Conservation (phyloP, 2,329 filamentous ascomycete species). For the Chalara sp. region DNA sequence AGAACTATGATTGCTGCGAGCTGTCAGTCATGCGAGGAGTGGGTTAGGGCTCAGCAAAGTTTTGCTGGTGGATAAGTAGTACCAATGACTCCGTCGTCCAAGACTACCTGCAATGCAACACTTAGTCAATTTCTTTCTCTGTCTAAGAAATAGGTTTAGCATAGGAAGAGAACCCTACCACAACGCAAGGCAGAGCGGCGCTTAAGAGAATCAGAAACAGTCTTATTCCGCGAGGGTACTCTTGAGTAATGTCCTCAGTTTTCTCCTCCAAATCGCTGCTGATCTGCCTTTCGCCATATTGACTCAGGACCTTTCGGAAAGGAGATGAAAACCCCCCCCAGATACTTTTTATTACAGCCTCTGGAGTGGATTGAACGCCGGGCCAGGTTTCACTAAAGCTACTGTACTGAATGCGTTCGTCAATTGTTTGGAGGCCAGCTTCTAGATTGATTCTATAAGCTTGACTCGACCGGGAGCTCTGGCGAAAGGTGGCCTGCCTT, state of each 20-base stretch:
- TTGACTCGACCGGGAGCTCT: too few relatives aligned
- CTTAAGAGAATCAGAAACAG: constrained; percentile 3
- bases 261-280: not conserved
- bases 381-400: too few relatives aligned
- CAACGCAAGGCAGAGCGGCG: constrained; percentile 1
- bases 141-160: not conserved
- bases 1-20: constrained; percentile 4
- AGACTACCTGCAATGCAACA: constrained; percentile 28
- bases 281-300: not conserved
- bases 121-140: not conserved
- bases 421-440: too few relatives aligned
- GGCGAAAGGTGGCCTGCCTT: too few relatives aligned
- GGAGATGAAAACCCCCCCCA: too few relatives aligned
- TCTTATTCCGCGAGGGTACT: constrained; percentile 1
- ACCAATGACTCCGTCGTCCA: constrained; percentile 12
- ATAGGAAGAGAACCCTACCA: not conserved
- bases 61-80: not conserved
- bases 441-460: too few relatives aligned
- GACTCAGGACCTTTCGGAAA: too few relatives aligned
- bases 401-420: too few relatives aligned
- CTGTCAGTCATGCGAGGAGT: not conserved
- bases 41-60: not conserved
- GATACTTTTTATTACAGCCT: too few relatives aligned
- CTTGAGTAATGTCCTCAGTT: not conserved
- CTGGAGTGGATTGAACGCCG: too few relatives aligned